A percentile compares a stretch with the other conserved stretches of the same genome.
phyloP scores from a whole-genome alignment of 1,284 basidiomycete genomes.

The Ceraceosorus guamensis region DNA sequence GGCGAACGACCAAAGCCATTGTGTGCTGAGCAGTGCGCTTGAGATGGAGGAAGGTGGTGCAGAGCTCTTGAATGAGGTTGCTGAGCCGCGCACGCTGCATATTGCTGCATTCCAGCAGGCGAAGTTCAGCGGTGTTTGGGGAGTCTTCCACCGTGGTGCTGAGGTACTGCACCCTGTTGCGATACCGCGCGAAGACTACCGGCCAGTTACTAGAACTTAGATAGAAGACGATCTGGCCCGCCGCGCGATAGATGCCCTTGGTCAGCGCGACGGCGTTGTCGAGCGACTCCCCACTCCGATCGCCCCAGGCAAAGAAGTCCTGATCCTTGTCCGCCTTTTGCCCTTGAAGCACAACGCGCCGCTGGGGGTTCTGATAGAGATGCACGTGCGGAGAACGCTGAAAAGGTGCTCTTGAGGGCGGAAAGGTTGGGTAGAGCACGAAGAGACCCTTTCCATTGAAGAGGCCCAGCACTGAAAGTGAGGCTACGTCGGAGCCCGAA shows the following conservation, averaged over 20 bases:
- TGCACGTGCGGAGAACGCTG: constrained; percentile 1
- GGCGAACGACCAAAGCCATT: constrained; percentile 66
- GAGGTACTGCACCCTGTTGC: constrained; percentile 63
- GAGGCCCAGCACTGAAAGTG: constrained; percentile 18
- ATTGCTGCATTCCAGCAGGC: constrained; percentile 56
- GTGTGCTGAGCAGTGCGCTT: constrained; percentile 66
- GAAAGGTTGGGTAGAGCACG: constrained; percentile 34
- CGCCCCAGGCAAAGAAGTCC: no score
- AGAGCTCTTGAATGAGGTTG: constrained; percentile 58
- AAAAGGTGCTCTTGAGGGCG: constrained; percentile 29
- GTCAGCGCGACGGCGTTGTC: neutral
- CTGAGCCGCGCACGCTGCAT: constrained; percentile 48
- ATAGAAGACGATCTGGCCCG: constrained; percentile 73
- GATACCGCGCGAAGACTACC: constrained; percentile 67
- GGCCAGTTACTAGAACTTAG: constrained; percentile 85
- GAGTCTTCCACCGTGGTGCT: constrained; percentile 53
- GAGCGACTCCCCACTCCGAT: neutral
- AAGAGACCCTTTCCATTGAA: constrained; percentile 28
- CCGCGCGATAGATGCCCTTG: constrained; percentile 48
- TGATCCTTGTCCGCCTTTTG: neutral
- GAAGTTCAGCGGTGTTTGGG: constrained; percentile 63
- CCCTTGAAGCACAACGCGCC: no score
- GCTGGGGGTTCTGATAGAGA: no score
- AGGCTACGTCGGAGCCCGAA: neutral
- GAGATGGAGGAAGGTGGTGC: constrained; percentile 75